These are phyloP conservation scores for Yamadazyma paraphyllophila DNA, from an alignment of 805 yeast genomes.

Conservation along the genomic window DNA sequence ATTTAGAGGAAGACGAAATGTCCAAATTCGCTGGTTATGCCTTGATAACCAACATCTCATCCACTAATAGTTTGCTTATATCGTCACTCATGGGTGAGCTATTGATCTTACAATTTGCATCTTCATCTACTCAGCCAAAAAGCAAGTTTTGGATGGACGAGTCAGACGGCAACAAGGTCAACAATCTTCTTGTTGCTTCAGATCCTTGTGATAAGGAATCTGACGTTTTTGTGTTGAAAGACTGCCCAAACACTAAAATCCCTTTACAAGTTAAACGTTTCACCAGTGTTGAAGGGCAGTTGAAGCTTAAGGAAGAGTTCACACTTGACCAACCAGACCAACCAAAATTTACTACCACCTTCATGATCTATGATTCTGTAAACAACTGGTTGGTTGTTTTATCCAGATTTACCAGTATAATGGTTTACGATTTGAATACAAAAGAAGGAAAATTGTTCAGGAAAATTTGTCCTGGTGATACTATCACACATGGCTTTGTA, in stretches of 20 bases:
- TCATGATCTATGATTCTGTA: constrained; percentile 42
- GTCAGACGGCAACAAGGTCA: constrained; percentile 40
- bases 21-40: constrained; percentile 38
- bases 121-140: constrained; percentile 16
- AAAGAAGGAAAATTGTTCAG: constrained; percentile 33
- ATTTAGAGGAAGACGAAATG: constrained; percentile 14
- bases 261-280: constrained; percentile 47
- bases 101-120: constrained; percentile 30
- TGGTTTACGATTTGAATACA: constrained; percentile 46
- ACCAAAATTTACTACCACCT: constrained; percentile 54
- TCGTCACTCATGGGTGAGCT: constrained; percentile 41
- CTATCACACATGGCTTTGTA: constrained; percentile 54
- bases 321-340: constrained; percentile 40
- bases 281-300: constrained; percentile 12
- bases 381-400: constrained; percentile 56
- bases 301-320: constrained; percentile 27
- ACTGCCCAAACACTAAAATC: constrained; percentile 66
- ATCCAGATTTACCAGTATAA: constrained; percentile 67
- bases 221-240: constrained; percentile 40
- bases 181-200: constrained; percentile 43
- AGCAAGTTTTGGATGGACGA: constrained; percentile 23
- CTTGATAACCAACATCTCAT: constrained; percentile 39
- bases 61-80: constrained; percentile 27
- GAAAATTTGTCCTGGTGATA: constrained; percentile 62
- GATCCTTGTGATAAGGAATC: constrained; percentile 15